Percentiles rank a stretch among this genome's conserved stretches.
Evolutionary conservation across 1,139 yeast genomes (phyloP).

Genomic region (Saccharomyces pastorianus): DNA sequence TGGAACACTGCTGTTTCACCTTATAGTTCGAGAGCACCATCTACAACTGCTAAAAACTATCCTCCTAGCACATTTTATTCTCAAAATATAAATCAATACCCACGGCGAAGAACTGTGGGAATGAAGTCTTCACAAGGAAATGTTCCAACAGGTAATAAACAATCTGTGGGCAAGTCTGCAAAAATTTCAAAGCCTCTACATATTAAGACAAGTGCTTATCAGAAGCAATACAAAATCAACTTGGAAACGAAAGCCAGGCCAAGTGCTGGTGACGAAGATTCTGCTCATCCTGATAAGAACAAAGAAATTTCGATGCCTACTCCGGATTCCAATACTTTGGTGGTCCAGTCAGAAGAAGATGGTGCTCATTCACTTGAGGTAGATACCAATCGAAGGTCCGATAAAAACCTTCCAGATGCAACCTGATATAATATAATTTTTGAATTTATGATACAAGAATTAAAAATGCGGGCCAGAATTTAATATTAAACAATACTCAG

Average conservation of each 20-base stretch:
- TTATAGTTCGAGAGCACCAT: background rate
- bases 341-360: slow-evolving; percentile 3
- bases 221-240: slow-evolving; percentile 3
- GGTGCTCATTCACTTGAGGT: background rate
- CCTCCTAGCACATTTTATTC: background rate
- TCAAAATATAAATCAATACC: background rate
- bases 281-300: slow-evolving; percentile 2
- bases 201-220: slow-evolving; percentile 3
- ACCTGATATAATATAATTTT: background rate
- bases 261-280: slow-evolving; percentile 1
- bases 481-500: background rate
- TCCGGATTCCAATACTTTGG: slow-evolving; percentile 11
- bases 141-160: background rate
- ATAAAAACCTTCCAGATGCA: background rate
- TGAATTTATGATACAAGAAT: background rate
- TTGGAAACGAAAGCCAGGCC: slow-evolving; percentile 1
- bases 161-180: background rate
- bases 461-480: background rate
- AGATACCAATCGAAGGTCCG: background rate
- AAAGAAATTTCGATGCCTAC: slow-evolving; percentile 11
- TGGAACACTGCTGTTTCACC: background rate
- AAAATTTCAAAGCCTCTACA: slow-evolving; percentile 2
- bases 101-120: background rate
- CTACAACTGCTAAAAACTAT: background rate
- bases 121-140: background rate